A percentile compares a stretch with the other conserved stretches of the same genome.
Conservation (phyloP, 306 rosid species). For the Spatholobus suberectus region DNA sequence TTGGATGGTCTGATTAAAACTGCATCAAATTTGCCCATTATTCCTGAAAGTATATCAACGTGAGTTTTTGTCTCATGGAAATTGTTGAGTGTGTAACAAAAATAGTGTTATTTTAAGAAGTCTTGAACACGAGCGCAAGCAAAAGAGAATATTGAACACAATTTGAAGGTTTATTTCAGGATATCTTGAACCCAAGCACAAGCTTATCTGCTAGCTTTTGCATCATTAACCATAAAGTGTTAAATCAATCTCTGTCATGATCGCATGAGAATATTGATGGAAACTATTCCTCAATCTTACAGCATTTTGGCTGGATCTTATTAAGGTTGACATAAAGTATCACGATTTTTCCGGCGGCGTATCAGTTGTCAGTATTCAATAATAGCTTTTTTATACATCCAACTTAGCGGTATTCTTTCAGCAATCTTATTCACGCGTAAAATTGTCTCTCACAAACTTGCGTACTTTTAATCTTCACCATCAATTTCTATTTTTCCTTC, state of each 20-base stretch:
- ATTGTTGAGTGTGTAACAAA: neutral
- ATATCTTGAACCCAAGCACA: neutral
- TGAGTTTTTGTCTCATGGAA: no score
- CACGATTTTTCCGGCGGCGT: constrained; percentile 30
- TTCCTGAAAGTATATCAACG: neutral
- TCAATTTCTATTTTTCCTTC: neutral
- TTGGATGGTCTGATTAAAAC: neutral
- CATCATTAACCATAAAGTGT: neutral
- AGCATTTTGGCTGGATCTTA: constrained; percentile 47
- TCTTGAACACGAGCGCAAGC: no score
- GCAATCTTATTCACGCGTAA: neutral
- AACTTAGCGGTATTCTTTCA: neutral
- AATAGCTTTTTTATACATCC: constrained; percentile 5
- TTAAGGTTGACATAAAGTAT: constrained; percentile 38
- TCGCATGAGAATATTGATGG: constrained; percentile 35
- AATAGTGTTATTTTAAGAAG: no score
- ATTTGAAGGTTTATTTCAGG: neutral
- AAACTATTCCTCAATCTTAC: neutral
- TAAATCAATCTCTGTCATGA: constrained; percentile 6
- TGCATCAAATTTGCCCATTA: neutral
- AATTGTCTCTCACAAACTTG: neutral
- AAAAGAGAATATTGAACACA: neutral
- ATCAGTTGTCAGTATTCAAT: constrained; percentile 14
- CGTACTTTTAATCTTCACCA: neutral
- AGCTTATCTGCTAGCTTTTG: neutral